Evolutionary conservation across 345 rosid species (phyloP).

Genomic region (Bruguiera sexangula): DNA sequence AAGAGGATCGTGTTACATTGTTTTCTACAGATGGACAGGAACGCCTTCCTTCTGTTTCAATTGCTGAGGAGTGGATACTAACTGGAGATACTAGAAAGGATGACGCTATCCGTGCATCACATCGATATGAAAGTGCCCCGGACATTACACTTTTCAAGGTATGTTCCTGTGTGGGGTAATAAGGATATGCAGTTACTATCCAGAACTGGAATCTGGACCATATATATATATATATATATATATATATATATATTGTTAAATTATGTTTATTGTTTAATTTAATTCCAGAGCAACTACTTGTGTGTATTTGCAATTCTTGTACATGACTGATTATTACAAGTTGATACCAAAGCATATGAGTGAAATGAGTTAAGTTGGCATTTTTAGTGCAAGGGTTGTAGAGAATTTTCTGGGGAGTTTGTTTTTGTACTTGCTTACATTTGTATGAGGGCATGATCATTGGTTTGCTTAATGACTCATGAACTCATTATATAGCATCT

Average conservation of each 20-base stretch:
- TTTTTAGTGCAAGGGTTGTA: no score
- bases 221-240: no score
- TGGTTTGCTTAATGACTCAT: no score
- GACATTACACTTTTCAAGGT: slow-evolving; percentile 94
- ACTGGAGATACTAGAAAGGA: slow-evolving; percentile 77
- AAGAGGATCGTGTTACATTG: slow-evolving; percentile 63
- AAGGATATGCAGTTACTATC: background rate
- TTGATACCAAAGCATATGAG: background rate
- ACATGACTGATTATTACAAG: background rate
- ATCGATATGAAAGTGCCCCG: slow-evolving; percentile 88
- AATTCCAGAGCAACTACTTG: no score
- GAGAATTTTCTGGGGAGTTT: no score
- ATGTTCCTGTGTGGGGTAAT: slow-evolving; percentile 11
- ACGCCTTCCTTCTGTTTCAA: slow-evolving; percentile 79
- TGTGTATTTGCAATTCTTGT: no score
- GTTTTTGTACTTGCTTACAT: no score
- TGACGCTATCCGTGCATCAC: slow-evolving; percentile 75
- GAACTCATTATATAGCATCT: no score
- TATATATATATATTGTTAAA: no score
- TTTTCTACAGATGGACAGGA: slow-evolving; percentile 73
- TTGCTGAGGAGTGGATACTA: slow-evolving; percentile 95
- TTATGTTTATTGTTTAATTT: no score
- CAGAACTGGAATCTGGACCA: background rate
- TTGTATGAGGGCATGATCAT: no score
- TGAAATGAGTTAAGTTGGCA: background rate